These are phyloP conservation scores for Fusarium sulawesiense DNA, from an alignment of 2,329 filamentous ascomycete genomes.

Conservation along the genomic window DNA sequence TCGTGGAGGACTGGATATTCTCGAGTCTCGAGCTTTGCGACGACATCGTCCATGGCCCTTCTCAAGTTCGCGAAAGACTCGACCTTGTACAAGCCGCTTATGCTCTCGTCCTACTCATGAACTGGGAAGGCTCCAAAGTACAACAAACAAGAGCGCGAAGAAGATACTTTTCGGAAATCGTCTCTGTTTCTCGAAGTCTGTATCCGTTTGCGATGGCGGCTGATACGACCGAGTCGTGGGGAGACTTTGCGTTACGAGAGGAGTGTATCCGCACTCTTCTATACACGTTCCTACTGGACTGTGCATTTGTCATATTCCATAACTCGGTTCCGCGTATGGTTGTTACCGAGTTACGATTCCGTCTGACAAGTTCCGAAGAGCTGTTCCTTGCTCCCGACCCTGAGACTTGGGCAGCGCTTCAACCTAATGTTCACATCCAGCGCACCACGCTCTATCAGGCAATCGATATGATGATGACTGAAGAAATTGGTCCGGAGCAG, in stretches of 20 bases:
- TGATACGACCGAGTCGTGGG: background rate
- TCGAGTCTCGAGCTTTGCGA: conserved; percentile 4
- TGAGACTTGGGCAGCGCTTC: background rate
- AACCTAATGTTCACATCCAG: accelerated
- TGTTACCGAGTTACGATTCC: conserved; percentile 10
- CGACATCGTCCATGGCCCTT: background rate
- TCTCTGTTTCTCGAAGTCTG: background rate
- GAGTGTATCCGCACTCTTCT: conserved; percentile 22
- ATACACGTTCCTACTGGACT: conserved; percentile 29
- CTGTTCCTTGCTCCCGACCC: conserved; percentile 11
- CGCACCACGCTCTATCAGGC: background rate
- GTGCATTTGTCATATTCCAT: conserved; percentile 31
- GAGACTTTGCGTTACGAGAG: background rate
- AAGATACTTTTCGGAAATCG: background rate
- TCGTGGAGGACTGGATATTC: conserved; percentile 22
- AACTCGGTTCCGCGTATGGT: conserved; percentile 23
- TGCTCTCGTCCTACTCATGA: background rate
- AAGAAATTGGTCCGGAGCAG: background rate
- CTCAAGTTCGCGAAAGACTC: background rate
- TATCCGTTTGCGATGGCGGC: background rate
- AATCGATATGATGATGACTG: background rate
- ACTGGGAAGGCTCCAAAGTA: background rate
- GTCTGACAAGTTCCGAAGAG: conserved; percentile 5
- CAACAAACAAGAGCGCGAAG: background rate
- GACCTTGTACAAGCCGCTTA: background rate